A percentile compares a stretch with the other conserved stretches of the same genome.
Conservation (phyloP, 257 asterid genomes). For the Nicotiana noctiflora region DNA sequence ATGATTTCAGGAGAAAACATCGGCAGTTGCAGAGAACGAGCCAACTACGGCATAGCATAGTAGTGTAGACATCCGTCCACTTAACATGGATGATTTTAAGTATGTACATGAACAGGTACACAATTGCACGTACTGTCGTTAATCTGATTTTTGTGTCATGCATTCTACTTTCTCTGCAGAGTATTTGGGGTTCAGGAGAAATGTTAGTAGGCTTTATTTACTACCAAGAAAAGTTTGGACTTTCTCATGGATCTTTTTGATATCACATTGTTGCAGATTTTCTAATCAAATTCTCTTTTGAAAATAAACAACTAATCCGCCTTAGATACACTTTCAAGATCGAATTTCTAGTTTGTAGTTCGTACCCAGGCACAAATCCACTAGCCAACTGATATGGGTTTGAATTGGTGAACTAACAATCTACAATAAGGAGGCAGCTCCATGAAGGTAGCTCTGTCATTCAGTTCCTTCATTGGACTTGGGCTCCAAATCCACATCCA, state of each 20-base stretch:
- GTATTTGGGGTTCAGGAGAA: not conserved
- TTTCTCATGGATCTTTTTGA: not conserved
- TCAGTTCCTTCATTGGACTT: no score
- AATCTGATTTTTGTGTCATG: not conserved
- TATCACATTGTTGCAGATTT: not conserved
- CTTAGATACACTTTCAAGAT: no score
- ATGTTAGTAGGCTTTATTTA: not conserved
- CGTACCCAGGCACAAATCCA: no score
- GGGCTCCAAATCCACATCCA: no score
- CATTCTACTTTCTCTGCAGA: not conserved
- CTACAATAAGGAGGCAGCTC: no score
- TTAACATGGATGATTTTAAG: constrained; percentile 55
- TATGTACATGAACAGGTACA: constrained; percentile 60
- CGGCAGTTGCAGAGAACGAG: constrained; percentile 45
- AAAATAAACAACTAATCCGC: no score
- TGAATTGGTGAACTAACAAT: no score
- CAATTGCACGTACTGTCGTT: not conserved
- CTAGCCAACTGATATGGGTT: no score
- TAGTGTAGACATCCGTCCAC: constrained; percentile 57
- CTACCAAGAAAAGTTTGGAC: not conserved
- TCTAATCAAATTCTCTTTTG: no score
- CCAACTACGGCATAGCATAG: constrained; percentile 51
- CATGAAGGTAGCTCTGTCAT: no score
- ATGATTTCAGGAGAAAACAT: constrained; percentile 43
- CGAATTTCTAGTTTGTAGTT: no score